A percentile compares a stretch with the other conserved stretches of the same genome.
These are phyloP conservation scores for Ilyonectria destructans DNA, from an alignment of 2,329 filamentous ascomycete species.

Conservation along the genomic window DNA sequence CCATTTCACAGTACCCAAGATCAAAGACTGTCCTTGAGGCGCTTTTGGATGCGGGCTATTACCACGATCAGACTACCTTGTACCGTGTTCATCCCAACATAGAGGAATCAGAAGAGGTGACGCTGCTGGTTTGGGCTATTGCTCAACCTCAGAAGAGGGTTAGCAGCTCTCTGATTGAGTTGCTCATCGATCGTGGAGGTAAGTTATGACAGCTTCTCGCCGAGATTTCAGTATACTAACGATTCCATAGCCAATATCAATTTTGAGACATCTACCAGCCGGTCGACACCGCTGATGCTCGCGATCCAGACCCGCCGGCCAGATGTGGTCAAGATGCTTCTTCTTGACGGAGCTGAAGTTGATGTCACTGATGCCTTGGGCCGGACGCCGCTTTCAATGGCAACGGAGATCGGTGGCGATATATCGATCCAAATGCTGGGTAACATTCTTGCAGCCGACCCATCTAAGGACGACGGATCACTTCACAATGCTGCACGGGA, in stretches of 20 bases:
- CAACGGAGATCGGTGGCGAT: conserved; percentile 69
- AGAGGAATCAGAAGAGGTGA: conserved; percentile 69
- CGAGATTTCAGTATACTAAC: conserved; percentile 31
- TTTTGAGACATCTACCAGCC: conserved; percentile 67
- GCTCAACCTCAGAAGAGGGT: conserved; percentile 76
- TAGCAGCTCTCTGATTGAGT: conserved; percentile 71
- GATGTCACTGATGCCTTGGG: conserved; percentile 71
- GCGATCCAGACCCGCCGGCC: conserved; percentile 70
- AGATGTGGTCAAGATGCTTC: conserved; percentile 72
- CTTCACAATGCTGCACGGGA: conserved; percentile 76
- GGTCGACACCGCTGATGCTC: conserved; percentile 72
- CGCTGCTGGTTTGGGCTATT: conserved; percentile 74
- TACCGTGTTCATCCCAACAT: conserved; percentile 62
- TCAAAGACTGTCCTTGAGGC: conserved; percentile 68
- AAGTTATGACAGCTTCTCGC: conserved; percentile 40
- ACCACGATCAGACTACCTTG: conserved; percentile 69
- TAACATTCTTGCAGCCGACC: conserved; percentile 69
- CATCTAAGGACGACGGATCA: conserved; percentile 75
- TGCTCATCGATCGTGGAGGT: conserved; percentile 67
- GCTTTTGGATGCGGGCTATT: conserved; percentile 72
- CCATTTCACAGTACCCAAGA: conserved; percentile 69
- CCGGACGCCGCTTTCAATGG: conserved; percentile 74
- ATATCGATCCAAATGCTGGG: conserved; percentile 69
- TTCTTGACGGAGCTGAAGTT: conserved; percentile 73
- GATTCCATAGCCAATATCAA: conserved; percentile 68